Percentiles rank a stretch among this genome's conserved stretches.
Conservation (phyloP, 1,284 basidiomycete genomes). For the Cryptococcus neoformans region DNA sequence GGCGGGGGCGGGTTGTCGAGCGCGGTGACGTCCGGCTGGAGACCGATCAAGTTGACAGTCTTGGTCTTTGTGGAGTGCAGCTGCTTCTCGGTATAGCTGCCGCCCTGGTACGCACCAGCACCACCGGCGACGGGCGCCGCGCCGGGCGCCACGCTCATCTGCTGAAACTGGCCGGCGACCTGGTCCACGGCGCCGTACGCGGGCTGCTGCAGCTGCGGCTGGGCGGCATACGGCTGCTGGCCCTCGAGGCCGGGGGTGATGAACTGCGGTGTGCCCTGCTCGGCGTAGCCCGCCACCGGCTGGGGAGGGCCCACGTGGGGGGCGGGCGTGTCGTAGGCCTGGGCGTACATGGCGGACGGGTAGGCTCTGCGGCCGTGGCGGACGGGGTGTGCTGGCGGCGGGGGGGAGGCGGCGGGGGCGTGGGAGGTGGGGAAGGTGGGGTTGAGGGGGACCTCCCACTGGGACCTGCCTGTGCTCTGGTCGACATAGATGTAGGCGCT, state of each 20-base stretch:
- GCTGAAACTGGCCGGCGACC: conserved; percentile 77
- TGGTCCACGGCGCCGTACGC: conserved; percentile 54
- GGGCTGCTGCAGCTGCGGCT: conserved; percentile 14
- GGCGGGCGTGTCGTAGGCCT: conserved; percentile 53
- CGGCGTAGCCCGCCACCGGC: conserved; percentile 48
- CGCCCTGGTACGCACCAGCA: conserved; percentile 54
- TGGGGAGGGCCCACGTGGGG: conserved; percentile 45
- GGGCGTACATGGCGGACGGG: conserved; percentile 76
- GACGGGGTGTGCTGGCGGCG: conserved; percentile 32
- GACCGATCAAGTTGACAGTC: conserved; percentile 83
- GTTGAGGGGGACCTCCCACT: conserved; percentile 61
- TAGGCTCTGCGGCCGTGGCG: conserved; percentile 77
- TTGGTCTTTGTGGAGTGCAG: conserved; percentile 57
- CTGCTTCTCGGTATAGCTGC: conserved; percentile 28
- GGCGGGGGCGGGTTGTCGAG: conserved; percentile 79
- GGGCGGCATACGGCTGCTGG: conserved; percentile 50
- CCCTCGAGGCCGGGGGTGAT: conserved; percentile 76
- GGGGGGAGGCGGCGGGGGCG: conserved; percentile 24
- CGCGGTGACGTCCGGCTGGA: conserved; percentile 84
- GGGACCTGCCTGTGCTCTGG: conserved; percentile 55
- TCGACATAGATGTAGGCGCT: conserved; percentile 81
- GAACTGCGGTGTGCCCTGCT: conserved; percentile 52
- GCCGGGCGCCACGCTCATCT: conserved; percentile 67
- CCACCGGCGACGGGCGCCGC: conserved; percentile 33
- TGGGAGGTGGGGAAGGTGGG: conserved; percentile 24